These are phyloP conservation scores for Pseudonitzschia multistriata DNA, from an alignment of 108 stramenopile genomes.

Conservation along the genomic window DNA sequence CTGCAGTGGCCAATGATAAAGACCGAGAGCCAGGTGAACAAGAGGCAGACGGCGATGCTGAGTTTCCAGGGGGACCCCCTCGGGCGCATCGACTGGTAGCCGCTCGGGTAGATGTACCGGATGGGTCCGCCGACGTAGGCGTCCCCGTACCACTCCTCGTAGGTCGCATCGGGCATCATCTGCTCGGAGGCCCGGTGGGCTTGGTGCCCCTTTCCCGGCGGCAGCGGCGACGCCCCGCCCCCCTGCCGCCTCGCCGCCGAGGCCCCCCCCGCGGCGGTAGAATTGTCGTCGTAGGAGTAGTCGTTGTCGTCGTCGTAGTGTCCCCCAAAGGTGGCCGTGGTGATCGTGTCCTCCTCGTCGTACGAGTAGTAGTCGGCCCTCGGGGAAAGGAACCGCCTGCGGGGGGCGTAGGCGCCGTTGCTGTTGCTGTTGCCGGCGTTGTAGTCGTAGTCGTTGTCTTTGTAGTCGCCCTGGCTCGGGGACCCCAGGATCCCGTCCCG, in stretches of 20 bases:
- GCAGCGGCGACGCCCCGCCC: not conserved
- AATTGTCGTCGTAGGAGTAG: not conserved
- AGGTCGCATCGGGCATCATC: constrained; percentile 53
- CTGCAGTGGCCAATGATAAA: constrained; percentile 86
- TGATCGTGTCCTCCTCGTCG: constrained; percentile 12
- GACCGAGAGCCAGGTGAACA: constrained; percentile 72
- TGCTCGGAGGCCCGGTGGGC: not conserved
- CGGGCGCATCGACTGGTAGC: constrained; percentile 88
- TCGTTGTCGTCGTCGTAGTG: not conserved
- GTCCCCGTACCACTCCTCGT: constrained; percentile 84
- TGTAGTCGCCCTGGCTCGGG: too few relatives aligned
- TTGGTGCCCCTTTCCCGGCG: not conserved
- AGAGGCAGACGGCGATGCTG: constrained; percentile 59
- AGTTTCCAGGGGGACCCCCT: constrained; percentile 82
- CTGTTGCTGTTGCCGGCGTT: constrained; percentile 11
- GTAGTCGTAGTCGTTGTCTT: not conserved
- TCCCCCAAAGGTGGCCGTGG: constrained; percentile 7
- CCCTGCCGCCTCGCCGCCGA: too few relatives aligned
- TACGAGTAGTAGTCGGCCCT: constrained; percentile 4
- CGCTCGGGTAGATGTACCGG: constrained; percentile 76
- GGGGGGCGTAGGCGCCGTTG: constrained; percentile 3
- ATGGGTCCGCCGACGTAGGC: constrained; percentile 74
- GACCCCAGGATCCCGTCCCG: constrained; percentile 2
- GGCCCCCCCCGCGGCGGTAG: not conserved
- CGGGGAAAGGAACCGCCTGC: constrained; percentile 1